Conservation (phyloP, 495 filamentous ascomycete genomes). For the Neurospora hispaniola region DNA sequence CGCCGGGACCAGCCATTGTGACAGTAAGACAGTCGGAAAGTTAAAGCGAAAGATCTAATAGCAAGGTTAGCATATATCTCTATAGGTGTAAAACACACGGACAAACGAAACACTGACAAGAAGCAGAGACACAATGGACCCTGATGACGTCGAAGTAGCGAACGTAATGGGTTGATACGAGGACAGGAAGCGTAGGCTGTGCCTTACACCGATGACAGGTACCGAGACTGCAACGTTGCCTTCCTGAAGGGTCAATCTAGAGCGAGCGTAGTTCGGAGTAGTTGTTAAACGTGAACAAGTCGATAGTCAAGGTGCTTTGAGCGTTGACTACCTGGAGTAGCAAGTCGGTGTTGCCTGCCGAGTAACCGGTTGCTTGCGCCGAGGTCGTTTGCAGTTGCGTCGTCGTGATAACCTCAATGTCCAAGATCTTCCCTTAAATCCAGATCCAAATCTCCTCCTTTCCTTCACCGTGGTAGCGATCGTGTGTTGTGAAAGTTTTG, state of each 20-base stretch:
- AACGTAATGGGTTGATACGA: constrained; percentile 25
- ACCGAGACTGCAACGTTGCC: not conserved
- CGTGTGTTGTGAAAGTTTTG: constrained; percentile 8
- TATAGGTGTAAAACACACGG: not conserved
- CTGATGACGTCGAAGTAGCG: constrained; percentile 23
- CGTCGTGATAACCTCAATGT: constrained; percentile 4
- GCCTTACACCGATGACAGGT: not conserved
- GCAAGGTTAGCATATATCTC: constrained; percentile 6
- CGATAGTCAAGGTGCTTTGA: not conserved
- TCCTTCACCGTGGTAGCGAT: constrained; percentile 21
- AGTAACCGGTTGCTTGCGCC: not conserved
- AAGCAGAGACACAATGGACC: constrained; percentile 27
- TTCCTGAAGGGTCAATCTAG: not conserved
- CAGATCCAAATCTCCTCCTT: constrained; percentile 4
- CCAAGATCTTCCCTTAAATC: constrained; percentile 6
- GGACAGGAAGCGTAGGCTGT: constrained; percentile 16
- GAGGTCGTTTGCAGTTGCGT: not conserved
- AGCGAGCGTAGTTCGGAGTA: not conserved
- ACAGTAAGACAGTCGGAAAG: constrained; percentile 18
- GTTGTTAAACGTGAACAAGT: not conserved
- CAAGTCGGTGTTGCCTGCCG: not conserved
- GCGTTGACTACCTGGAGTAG: not conserved
- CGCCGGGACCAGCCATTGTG: constrained; percentile 61
- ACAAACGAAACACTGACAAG: constrained; percentile 21
- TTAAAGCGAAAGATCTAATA: constrained; percentile 33